Evolutionary conservation across 441 rosid species (phyloP).

Genomic region (Adansonia rubrostipa): DNA sequence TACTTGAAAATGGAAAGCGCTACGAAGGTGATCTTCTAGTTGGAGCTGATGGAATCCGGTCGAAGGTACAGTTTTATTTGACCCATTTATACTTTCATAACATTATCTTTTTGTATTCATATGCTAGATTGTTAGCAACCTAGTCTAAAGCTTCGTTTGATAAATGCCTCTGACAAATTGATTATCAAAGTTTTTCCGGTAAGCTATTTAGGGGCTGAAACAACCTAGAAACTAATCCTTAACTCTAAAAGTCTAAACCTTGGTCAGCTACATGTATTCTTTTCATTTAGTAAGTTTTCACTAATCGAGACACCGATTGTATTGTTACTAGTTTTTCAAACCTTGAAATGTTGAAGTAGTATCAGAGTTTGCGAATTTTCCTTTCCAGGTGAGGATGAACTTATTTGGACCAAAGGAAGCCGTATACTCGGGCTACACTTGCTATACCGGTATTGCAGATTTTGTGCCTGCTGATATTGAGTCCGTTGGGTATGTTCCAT

Average conservation of each 20-base stretch:
- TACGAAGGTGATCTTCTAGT: constrained; percentile 86
- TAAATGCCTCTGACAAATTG: background rate
- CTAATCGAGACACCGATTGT: background rate
- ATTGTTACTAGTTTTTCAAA: background rate
- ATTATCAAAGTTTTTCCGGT: background rate
- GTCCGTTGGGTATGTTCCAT: constrained; percentile 69
- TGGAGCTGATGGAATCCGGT: constrained; percentile 96
- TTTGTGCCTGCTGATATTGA: constrained; percentile 89
- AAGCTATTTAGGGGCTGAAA: background rate
- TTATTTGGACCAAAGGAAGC: constrained; percentile 79
- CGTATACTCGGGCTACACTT: constrained; percentile 83
- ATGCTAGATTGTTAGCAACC: background rate
- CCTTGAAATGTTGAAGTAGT: background rate
- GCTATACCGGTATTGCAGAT: constrained; percentile 95
- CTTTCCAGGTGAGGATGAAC: constrained; percentile 70
- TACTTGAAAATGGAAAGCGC: constrained; percentile 73
- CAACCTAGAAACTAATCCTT: background rate
- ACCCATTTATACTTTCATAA: background rate
- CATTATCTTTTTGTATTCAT: background rate
- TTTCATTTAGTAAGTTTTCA: background rate
- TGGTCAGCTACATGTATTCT: background rate
- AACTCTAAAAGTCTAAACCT: background rate
- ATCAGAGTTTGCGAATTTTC: background rate
- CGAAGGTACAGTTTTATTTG: constrained; percentile 55
- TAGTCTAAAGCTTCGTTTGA: background rate